Base-by-base conservation (phyloP, 2,329 filamentous ascomycete species). In the Colletotrichum eleusines region DNA sequence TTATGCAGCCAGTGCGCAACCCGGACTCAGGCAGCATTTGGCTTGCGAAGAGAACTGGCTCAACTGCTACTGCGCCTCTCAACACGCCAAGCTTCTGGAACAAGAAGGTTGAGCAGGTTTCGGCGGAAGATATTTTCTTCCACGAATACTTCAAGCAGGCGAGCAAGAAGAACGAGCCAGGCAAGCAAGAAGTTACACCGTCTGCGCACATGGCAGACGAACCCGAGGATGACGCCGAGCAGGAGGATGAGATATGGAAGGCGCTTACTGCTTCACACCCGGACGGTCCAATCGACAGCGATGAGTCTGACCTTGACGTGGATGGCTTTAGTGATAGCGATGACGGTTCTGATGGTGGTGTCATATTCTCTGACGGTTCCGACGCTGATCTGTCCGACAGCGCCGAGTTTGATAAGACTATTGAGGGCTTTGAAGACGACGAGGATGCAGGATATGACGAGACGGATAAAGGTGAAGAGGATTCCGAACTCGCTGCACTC, bases 51-150 rank as follows among this genome's bases (percentile, higher is more conserved):
- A 90, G 84, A 73, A 75, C 82, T 20, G 81, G 80, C 20, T 69
- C 74, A 77, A 76, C 78, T 57, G 72, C 79, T 67, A 75, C 79
- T 63, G 75, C 79, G 11, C 79, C 83, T 7, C 87, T 99, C 80
- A 99, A 99, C 81, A 92, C 92, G 1, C 92, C 97, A 73, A 85
- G 89, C 3, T 99, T 99, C 86, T 97, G 94, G 94, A 91, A 91
- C 77, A 94, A 94, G 88, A 95, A 94, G 83, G 86, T 88, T n/a
- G 91, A 94, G 73, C 91, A 98, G 64, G 92, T 99, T 54, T 91
- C 92, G 3, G 94, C 91, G 0, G 95, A 99, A 74, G 96, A 99
- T 78, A 93, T 94, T 48, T 99, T 99, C 89, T 99, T 99, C 89
- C 96, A 99, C 81, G 91, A 94, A 74, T 99, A 99, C 88, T 99